Base-by-base conservation (phyloP, 495 filamentous ascomycete species). In the Clohesyomyces aquaticus region DNA sequence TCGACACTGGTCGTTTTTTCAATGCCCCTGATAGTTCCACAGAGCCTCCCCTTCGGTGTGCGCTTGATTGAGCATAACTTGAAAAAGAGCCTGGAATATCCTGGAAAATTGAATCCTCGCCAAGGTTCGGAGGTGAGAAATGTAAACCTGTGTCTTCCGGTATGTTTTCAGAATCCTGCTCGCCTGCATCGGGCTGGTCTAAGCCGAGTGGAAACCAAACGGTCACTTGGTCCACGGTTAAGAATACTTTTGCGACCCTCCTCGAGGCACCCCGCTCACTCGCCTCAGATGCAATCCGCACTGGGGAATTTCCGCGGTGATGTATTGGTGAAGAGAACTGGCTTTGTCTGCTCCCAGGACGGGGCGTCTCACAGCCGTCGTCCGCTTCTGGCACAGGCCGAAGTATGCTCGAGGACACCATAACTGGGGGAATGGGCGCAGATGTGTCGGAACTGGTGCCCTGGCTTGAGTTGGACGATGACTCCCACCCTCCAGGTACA, bases 61-160 rank as follows among this genome's bases (percentile, higher is more conserved):
- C 50, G 9, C 55, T 66, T 45, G 69, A 67, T 16, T 59, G 63
- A 21, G 75, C 70, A 52, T 78, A 77, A 23, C 59, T 53, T 0
- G 76, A 78, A 60, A 78, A 78, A 0, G 75, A 71, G 0, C 76
- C 76, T 21, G 73, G 73, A 56, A 76, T 71, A 26, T 64, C 59
- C 27, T 70, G 71, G 29, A 67, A 71, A 22, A 71, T 64, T 4
- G 68, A 71, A 23, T 71, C 64, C 46, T 67, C 49, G 14, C 23
- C 67, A 11, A 66, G 41, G 41, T 63, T 66, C 11, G 67, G 51
- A 6, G 62, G 42, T 10, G 32, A 19, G 26, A 70, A 63, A 14
- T 47, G 14, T 18, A 63, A 25, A n/a, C 18, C 53, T 55, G 45
- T 25, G n/a, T 63, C 45, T 2, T 59, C 58, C 1, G 22, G 16